Percentiles rank a stretch among this genome's conserved stretches.
phyloP scores from a whole-genome alignment of 2,329 filamentous ascomycete genomes.

The Penicillium sp. region DNA sequence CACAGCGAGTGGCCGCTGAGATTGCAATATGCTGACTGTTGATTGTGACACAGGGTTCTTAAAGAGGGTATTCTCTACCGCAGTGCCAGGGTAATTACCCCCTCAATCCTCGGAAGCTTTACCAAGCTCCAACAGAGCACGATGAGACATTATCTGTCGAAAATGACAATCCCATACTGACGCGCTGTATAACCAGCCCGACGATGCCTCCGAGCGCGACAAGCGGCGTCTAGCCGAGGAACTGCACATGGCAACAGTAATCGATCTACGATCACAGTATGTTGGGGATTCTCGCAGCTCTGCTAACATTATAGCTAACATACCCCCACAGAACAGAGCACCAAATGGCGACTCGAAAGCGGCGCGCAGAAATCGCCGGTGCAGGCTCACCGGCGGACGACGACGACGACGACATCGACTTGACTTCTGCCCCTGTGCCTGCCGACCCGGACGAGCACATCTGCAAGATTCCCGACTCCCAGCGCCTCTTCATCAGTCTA shows the following conservation, averaged over 20 bases:
- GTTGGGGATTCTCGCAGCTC: conserved; percentile 11
- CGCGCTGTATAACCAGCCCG: conserved; percentile 48
- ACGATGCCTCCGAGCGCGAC: conserved; percentile 74
- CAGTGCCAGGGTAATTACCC: conserved; percentile 66
- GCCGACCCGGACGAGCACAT: conserved; percentile 60
- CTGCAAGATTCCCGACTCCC: conserved; percentile 67
- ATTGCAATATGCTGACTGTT: conserved; percentile 15
- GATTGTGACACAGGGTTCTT: conserved; percentile 48
- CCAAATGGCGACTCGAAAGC: conserved; percentile 69
- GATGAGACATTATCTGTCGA: too few relatives aligned
- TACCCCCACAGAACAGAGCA: conserved; percentile 68
- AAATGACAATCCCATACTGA: neutral
- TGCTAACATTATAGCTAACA: too few relatives aligned
- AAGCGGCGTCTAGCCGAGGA: conserved; percentile 63
- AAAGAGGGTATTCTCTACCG: conserved; percentile 71
- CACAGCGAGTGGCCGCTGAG: neutral
- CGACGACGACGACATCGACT: conserved; percentile 29
- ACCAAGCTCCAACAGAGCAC: neutral
- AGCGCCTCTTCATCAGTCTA: conserved; percentile 72
- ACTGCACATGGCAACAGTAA: conserved; percentile 71
- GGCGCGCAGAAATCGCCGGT: conserved; percentile 48
- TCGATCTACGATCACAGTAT: conserved; percentile 80
- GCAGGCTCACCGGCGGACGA: conserved; percentile 10
- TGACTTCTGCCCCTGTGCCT: conserved; percentile 49
- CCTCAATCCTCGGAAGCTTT: neutral